Conservation (phyloP, 2,329 filamentous ascomycete genomes). For the Penicillium concentricum region DNA sequence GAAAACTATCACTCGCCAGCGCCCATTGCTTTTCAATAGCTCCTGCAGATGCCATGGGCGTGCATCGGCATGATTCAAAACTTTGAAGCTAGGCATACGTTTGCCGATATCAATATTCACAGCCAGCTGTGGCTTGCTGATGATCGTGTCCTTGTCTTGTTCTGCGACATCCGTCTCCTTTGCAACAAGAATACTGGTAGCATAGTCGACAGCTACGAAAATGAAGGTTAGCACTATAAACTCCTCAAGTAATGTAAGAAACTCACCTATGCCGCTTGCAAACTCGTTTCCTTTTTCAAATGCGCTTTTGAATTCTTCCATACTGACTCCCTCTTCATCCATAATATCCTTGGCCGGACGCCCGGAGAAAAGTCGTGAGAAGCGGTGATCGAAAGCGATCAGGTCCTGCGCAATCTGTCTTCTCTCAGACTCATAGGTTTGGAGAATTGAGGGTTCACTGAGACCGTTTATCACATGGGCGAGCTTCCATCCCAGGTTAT, state of each 20-base stretch:
- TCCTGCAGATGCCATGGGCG: slow-evolving; percentile 41
- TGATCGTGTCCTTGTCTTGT: slow-evolving; percentile 14
- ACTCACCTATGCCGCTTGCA: slow-evolving; percentile 52
- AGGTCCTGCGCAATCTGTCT: slow-evolving; percentile 63
- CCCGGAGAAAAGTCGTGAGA: slow-evolving; percentile 57
- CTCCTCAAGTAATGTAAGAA: neutral
- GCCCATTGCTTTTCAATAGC: slow-evolving; percentile 37
- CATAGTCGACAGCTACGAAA: slow-evolving; percentile 55
- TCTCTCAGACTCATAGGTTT: slow-evolving; percentile 56
- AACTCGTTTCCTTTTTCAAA: slow-evolving; percentile 63
- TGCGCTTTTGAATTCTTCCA: slow-evolving; percentile 62
- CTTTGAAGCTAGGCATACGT: slow-evolving; percentile 35
- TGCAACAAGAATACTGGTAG: slow-evolving; percentile 55
- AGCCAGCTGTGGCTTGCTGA: slow-evolving; percentile 23
- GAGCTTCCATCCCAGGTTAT: slow-evolving; percentile 60
- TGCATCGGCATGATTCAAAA: slow-evolving; percentile 39
- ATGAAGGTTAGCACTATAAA: neutral
- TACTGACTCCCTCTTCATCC: slow-evolving; percentile 61
- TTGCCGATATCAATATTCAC: slow-evolving; percentile 34
- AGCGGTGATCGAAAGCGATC: slow-evolving; percentile 62
- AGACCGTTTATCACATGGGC: slow-evolving; percentile 49
- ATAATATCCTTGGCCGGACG: slow-evolving; percentile 59
- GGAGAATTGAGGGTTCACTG: slow-evolving; percentile 43
- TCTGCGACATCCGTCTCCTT: slow-evolving; percentile 50
- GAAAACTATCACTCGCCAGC: slow-evolving; percentile 53